Base-by-base conservation (phyloP, 176 grass and related monocot genomes). In the Triticum aestivum region DNA sequence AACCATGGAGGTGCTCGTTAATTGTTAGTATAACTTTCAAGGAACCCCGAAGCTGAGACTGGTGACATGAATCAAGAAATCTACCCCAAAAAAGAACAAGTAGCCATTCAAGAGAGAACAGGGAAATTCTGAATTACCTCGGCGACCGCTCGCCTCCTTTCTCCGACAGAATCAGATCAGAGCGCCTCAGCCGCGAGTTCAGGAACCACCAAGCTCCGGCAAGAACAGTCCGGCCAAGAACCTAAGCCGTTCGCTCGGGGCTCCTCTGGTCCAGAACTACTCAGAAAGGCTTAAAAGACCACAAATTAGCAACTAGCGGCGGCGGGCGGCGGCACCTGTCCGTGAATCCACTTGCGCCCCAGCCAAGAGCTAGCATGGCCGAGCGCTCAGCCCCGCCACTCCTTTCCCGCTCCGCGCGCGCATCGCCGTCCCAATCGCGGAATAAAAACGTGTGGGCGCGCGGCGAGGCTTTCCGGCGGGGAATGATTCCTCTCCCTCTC, bases 391-490 rank as follows among this genome's bases (percentile, higher is more conserved):
- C 69, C 69, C 47, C 26, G 45, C 73, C 73, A 76, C 78, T 75
- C 68, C 82, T 80, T 89, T 85, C 75, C 54, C 35, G 29, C 65
- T n/a, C 65, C 13, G 27, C n/a, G 64, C 72, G 17, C 15, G 32
- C 32, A 32, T 32, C 79, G n/a, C 35, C 75, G 54, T 89, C 88
- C 18, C 82, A 83, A 24, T 80, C 68, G 37, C 69, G 38, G 74
- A 83, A 79, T 64, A 61, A 84, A 44, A 89, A 82, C 78, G 78
- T 69, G 88, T 86, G 70, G 62, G 77, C 26, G 41, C 56, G 56
- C 56, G 41, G 41, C 2, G 24, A 38, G 81, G 64, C 73, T 84
- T 65, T 56, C 11, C n/a, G 32, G 14, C 51, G 23, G 35, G 33
- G 44, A n/a, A 45, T 49, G 21, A 69, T 59, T 61, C 61, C 35